Conservation (phyloP, 176 grass and related monocot genomes). For the Hsuehochloa calcarea region DNA sequence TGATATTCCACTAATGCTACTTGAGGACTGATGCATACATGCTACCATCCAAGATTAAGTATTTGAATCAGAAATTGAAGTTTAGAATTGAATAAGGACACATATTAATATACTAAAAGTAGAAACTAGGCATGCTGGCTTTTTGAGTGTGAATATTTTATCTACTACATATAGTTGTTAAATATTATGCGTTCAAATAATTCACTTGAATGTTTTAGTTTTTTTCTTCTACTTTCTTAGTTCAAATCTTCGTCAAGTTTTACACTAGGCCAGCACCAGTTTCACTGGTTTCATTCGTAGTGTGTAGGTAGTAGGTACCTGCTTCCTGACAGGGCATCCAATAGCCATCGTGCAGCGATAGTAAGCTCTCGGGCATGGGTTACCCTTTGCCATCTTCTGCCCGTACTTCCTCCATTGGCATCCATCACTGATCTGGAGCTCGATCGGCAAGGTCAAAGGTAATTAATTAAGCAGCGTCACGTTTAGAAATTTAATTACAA, state of each 20-base stretch:
- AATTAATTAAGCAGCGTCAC: background rate
- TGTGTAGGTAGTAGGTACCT: constrained; percentile 41
- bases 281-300: background rate
- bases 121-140: too few species aligned
- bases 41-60: too few species aligned
- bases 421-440: constrained; percentile 73
- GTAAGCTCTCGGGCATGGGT: constrained; percentile 84
- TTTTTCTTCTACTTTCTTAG: background rate
- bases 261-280: background rate
- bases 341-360: constrained; percentile 89
- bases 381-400: constrained; percentile 96
- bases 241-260: background rate
- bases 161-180: background rate
- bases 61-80: too few species aligned
- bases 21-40: too few species aligned
- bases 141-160: too few species aligned
- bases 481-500: background rate
- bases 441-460: background rate
- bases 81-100: too few species aligned
- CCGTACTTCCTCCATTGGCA: constrained; percentile 98
- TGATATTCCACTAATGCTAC: too few species aligned
- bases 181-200: background rate
- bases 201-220: background rate
- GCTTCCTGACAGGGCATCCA: constrained; percentile 83
- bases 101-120: too few species aligned